Evolutionary conservation across 495 filamentous ascomycete genomes (phyloP), one percentile per base, ranked within the genome.

Genomic region (Penicillium malachiteum): DNA sequence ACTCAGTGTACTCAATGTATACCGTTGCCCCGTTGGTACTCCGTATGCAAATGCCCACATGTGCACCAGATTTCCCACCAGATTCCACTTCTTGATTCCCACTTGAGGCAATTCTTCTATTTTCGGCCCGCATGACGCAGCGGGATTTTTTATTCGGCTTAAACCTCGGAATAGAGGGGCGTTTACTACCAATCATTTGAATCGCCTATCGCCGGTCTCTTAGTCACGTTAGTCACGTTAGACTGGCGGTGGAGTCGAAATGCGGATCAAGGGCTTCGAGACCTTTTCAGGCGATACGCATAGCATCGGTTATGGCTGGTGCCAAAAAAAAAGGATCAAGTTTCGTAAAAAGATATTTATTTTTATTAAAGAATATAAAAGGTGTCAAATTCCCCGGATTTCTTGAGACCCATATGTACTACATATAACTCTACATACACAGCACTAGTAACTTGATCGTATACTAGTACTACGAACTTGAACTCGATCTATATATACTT

Each of bases 61-160:
- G 21, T 4, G 4, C 21, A 26, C 21, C 21, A 1, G 4, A 26
- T 26, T 26, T 26, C 4, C 21, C 21, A 26, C 21, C 21, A 26
- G 21, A 26, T 26, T 26, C 21, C 21, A 26, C 21, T 26, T 26
- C 21, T 26, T 4, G 4, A 26, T 9, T 43, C 51, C 38, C 8
- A 26, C 40, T 53, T 62, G 64, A 67, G 64, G 64, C 58, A 67
- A 67, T 67, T 52, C 18, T 43, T 49, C 48, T 62, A 57, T 62
- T 56, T 56, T 64, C 65, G 63, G 65, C 63, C 65, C 65, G 63
- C 63, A 68, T 68, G 65, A 68, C 65, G 65, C 64, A 65, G 59
- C 62, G 63, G 63, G 57, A 63, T 68, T 66, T 44, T 66, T 66
- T 21, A 35, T 35, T 64, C 59, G 59, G 59, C 59, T 59, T 60